Evolutionary conservation across 805 yeast genomes (phyloP), one percentile per base, ranked within the genome.

Genomic region (Candida suzukii): DNA sequence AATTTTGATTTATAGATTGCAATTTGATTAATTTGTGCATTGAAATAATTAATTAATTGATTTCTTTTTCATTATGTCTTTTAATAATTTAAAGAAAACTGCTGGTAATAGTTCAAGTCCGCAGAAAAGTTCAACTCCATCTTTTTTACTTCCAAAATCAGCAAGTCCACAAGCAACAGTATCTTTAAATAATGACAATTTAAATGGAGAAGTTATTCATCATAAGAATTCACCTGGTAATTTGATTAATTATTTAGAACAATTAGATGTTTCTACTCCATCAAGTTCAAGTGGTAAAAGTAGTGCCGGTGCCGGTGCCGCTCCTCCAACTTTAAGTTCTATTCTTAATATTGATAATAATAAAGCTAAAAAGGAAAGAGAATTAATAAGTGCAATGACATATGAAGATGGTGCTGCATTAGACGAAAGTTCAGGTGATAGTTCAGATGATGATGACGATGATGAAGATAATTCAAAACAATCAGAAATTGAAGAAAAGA

Each of bases 341-440:
- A 33, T 48, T 17, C 28, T 48, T 2, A 31, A 31, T 10, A 33
- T 24, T 21, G 42, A 31, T 16, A 18, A 17, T 20, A 40, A 41
- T 32, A 37, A 33, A 10, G 27, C 48, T n/a, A 29, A 38, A 13
- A 42, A 40, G 20, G 41, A 41, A 9, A 37, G 33, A 19, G 45
- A 53, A 41, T 41, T 46, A 20, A 45, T 51, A n/a, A 45, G 49
- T 38, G 54, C 58, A 2, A 46, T 49, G 47, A 48, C 49, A 13
- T 53, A 29, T 24, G 43, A 41, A 17, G 47, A 40, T 13, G 44
- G 48, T 16, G 30, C 38, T 16, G 35, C 22, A 22, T 32, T 44
- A 34, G 12, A 53, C 35, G 53, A 47, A n/a, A 51, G 49, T 3
- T 54, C 51, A 8, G 46, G 40, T 8, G 46, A 52, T 22, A 52